Evolutionary conservation across 129 eudicot species (phyloP), one percentile per base, ranked within the genome.

Genomic region (Flaveria sonorensis): DNA sequence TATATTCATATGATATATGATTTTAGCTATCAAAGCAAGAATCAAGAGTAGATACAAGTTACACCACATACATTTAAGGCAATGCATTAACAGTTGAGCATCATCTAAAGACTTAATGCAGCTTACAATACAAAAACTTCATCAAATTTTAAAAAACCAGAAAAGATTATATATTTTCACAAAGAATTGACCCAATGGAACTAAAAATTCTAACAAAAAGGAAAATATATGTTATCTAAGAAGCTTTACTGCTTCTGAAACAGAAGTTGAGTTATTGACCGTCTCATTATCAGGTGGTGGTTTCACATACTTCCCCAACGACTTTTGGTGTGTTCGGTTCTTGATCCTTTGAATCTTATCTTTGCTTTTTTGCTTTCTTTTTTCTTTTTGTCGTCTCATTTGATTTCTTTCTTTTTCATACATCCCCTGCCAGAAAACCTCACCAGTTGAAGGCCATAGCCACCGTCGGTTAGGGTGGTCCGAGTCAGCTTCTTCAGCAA

Each of bases 381-480:
- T 89, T 57, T 87, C 96, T 39, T 88, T 91, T 14, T 86, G 92
- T 13, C 70, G 81, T 51, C 81, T 87, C 77, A 83, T 83, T 81
- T 83, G 87, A 73, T 56, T 83, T 78, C 79, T 86, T 85, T 95
- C 99, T 73, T 85, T 95, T 32, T 91, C 99, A 56, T 84, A 89
- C 19, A 86, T 77, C 2, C 99, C 99, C 77, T 91, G 90, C 97
- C 97, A 95, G 81, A 83, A 87, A 14, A 95, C 86, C 83, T 95
- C 99, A 1, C 99, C 99, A 0, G 99, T 94, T 6, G 78, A 83
- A 15, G 99, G 99, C 99, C 99, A 94, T 55, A 91, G 45, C 97
- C 96, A 88, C 68, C 83, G 87, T 32, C 70, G 85, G 47, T 79
- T 85, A 23, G 79, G 86, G 46, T 39, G 84, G 79, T 95, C 97